Evolutionary conservation across 1,139 yeast species (phyloP).

Genomic region (Protomyces gravidus): DNA sequence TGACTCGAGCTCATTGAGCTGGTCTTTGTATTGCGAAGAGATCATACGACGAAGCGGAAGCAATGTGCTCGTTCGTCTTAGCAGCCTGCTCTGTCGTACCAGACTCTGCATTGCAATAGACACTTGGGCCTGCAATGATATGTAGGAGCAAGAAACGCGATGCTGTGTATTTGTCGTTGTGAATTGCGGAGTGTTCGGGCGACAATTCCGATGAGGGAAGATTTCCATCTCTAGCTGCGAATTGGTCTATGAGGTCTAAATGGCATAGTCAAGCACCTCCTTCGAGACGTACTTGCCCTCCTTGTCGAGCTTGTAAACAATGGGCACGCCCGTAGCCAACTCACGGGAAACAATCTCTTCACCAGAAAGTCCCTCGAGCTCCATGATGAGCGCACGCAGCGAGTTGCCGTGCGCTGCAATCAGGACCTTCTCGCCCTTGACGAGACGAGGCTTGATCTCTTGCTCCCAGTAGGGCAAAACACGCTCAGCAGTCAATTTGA

Average conservation of each 20-base stretch:
- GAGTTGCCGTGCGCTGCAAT: constrained; percentile 99
- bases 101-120: neutral
- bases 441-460: constrained; percentile 77
- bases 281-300: constrained; percentile 36
- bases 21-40: constrained; percentile 30
- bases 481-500: constrained; percentile 93
- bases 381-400: constrained; percentile 92
- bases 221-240: too few relatives aligned
- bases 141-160: too few relatives aligned
- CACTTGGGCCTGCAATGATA: too few relatives aligned
- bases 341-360: constrained; percentile 57
- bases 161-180: too few relatives aligned
- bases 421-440: constrained; percentile 83
- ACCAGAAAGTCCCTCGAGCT: constrained; percentile 90
- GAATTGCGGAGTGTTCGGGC: too few relatives aligned
- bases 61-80: neutral
- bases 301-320: constrained; percentile 91
- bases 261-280: constrained; percentile 29
- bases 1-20: constrained; percentile 43
- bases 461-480: constrained; percentile 98
- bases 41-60: constrained; percentile 6
- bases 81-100: neutral
- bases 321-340: constrained; percentile 92
- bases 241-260: too few relatives aligned
- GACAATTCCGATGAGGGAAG: too few relatives aligned